Evolutionary conservation across 2,329 filamentous ascomycete species (phyloP), one percentile per base, ranked within the genome.

Genomic region (Ophiocordyceps robertsii): DNA sequence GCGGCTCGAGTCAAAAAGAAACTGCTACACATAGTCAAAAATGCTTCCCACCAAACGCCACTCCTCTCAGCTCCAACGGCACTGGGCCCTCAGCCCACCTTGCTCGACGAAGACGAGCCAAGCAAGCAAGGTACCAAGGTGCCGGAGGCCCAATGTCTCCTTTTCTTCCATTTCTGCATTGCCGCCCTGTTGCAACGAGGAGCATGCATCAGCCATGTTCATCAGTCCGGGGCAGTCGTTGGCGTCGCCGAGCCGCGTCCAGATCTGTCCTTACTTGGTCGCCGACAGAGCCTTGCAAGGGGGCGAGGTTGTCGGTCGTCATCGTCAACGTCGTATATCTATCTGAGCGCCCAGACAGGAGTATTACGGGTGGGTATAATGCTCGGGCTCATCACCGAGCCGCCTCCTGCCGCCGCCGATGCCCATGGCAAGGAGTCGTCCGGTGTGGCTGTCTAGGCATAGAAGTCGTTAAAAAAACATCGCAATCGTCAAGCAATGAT

Each of bases 401-500:
- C 57, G 55, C 55, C 55, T 51, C 52, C 50, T 48, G 47, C 51
- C 52, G 4, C 14, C 19, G 9, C 13, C 9, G 33, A 16, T 2
- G 14, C 33, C 8, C 2, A 16, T 10, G 48, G 49, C 48, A 49
- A 53, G 50, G 48, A 55, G 47, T 53, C 53, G 59, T 54, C 17
- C 51, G 54, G 55, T 56, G 54, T 59, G 58, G 59, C 60, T 64
- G 62, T 66, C 63, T 66, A 65, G 63, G 66, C 63, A 59, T 66
- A 58, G 64, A 57, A 57, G 59, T 66, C 63, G 59, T 66, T 58
- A 66, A 39, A 35, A 64, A 64, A 64, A 59, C 61, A 60, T 65
- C 62, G 60, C 65, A 59, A 63, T 66, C 63, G 61, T 66, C 63
- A 66, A 61, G 58, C 57, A 58, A 52, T 59, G 54, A 54, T 61